A percentile compares a stretch with the other conserved stretches of the same genome.
Evolutionary conservation across 306 rosid genomes (phyloP).

Genomic region (Cucumis melo): DNA sequence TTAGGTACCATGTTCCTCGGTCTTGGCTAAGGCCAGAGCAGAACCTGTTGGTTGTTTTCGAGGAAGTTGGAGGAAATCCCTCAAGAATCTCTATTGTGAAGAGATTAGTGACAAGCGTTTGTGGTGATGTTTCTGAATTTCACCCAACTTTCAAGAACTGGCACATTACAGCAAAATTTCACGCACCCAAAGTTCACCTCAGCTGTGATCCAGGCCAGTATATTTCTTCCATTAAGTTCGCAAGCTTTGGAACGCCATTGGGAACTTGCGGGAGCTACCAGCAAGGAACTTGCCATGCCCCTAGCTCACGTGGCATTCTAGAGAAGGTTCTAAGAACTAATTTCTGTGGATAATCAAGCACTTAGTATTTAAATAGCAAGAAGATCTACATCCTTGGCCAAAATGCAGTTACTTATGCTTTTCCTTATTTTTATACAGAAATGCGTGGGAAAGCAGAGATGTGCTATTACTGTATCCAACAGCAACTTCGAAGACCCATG

Average conservation of each 20-base stretch:
- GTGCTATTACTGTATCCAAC: constrained; percentile 60
- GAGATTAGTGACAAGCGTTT: constrained; percentile 66
- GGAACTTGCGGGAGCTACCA: constrained; percentile 89
- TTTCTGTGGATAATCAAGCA: neutral
- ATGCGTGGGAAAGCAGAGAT: constrained; percentile 60
- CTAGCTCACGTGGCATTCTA: constrained; percentile 43
- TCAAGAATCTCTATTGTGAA: constrained; percentile 62
- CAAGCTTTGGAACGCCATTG: constrained; percentile 87
- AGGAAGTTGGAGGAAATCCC: constrained; percentile 93
- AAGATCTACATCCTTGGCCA: neutral
- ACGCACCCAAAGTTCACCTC: constrained; percentile 71
- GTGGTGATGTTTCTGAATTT: constrained; percentile 83
- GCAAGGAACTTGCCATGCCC: constrained; percentile 73
- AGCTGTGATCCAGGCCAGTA: constrained; percentile 61
- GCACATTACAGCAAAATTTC: constrained; percentile 69
- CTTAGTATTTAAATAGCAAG: neutral
- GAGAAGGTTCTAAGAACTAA: constrained; percentile 39
- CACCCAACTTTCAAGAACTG: constrained; percentile 79
- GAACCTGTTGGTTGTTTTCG: constrained; percentile 71
- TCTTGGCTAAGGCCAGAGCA: constrained; percentile 82
- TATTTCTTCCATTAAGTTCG: constrained; percentile 77
- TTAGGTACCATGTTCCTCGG: constrained; percentile 92
- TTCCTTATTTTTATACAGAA: constrained; percentile 35
- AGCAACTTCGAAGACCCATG: constrained; percentile 84
- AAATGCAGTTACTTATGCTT: neutral